These are phyloP conservation scores for Fusarium fujikuroi DNA, from an alignment of 2,329 filamentous ascomycete species.

Conservation along the genomic window DNA sequence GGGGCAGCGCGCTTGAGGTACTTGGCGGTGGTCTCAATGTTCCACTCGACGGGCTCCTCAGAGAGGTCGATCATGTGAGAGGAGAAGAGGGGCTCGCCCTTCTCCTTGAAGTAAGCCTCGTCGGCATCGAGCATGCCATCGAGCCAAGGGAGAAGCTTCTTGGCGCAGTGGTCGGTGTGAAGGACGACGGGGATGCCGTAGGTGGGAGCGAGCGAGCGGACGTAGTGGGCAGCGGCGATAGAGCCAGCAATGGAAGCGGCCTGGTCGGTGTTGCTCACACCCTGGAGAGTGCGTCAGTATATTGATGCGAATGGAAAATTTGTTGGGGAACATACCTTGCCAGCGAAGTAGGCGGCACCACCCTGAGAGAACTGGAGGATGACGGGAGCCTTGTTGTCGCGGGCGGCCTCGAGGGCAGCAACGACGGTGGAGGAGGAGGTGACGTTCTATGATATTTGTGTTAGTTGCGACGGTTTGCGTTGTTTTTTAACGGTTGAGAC, in stretches of 20 bases:
- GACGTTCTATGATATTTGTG: slow-evolving; percentile 69
- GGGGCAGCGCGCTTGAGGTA: slow-evolving; percentile 95
- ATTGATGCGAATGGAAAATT: not conserved
- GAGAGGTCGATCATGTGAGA: slow-evolving; percentile 99
- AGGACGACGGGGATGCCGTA: slow-evolving; percentile 94
- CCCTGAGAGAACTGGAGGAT: slow-evolving; percentile 95
- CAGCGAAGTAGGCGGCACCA: slow-evolving; percentile 91
- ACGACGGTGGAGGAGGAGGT: slow-evolving; percentile 86
- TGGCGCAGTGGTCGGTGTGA: slow-evolving; percentile 98
- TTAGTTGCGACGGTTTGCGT: slow-evolving; percentile 1
- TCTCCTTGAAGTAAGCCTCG: slow-evolving; percentile 92
- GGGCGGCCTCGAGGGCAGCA: slow-evolving; percentile 91
- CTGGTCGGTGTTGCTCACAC: slow-evolving; percentile 83
- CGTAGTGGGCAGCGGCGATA: slow-evolving; percentile 91
- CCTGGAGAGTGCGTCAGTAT: slow-evolving; percentile 56
- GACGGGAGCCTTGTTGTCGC: slow-evolving; percentile 89
- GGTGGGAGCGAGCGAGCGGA: slow-evolving; percentile 84
- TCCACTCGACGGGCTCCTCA: slow-evolving; percentile 89
- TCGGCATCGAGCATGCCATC: slow-evolving; percentile 96
- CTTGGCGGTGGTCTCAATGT: slow-evolving; percentile 90
- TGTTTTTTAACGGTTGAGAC: slow-evolving; percentile 24
- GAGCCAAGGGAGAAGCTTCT: slow-evolving; percentile 98
- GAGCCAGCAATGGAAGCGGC: slow-evolving; percentile 88
- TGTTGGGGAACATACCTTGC: slow-evolving; percentile 68
- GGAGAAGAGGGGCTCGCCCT: slow-evolving; percentile 92